Base-by-base conservation (phyloP, 2,329 filamentous ascomycete genomes). In the Neoscytalidium dimidiatum region DNA sequence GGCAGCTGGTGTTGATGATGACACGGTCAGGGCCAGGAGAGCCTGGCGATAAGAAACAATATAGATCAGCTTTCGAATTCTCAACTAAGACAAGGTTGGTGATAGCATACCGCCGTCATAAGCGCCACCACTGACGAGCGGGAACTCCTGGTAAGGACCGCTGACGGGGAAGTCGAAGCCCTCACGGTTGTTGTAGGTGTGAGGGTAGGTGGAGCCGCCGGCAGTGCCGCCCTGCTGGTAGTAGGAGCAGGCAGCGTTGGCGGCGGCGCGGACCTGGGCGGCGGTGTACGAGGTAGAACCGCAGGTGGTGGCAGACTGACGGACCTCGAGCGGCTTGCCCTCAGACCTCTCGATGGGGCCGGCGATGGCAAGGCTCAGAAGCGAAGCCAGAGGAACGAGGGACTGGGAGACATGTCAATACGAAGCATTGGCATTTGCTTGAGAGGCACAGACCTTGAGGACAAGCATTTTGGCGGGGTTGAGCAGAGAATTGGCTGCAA, bases 11-110 rank as follows among this genome's bases (percentile, higher is more conserved):
- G 72, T 86, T 88, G 78, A 91, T 87, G 33, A 90, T 77, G 62
- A 91, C 86, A 57, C 89, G 86, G 73, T 91, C 88, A 19, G 89
- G 78, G 41, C 89, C 89, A 1, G 89, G 89, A 1, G 83, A 84
- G 26, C 87, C 86, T 84, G 29, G n/a, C n/a, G n/a, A n/a, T n/a
- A 3, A 28, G 19, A 11, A 31, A 4, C 6, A 6, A 21, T 14
- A 28, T 17, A n/a, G 6, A 53, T 31, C 52, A 33, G 4, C 14
- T 4, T 17, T 13, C 19, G 26, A 53, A 35, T 8, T 11, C 9
- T n/a, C 13, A 51, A 62, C n/a, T n/a, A 57, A 29, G 3, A 64
- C 26, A 23, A 35, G 33, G 44, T 26, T 17, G 19, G 23, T 33
- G n/a, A 26, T 9, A 8, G 75, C 80, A 71, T 71, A 85, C 84